Base-by-base conservation (phyloP, 1,284 basidiomycete genomes). In the Caloboletus inedulis region DNA sequence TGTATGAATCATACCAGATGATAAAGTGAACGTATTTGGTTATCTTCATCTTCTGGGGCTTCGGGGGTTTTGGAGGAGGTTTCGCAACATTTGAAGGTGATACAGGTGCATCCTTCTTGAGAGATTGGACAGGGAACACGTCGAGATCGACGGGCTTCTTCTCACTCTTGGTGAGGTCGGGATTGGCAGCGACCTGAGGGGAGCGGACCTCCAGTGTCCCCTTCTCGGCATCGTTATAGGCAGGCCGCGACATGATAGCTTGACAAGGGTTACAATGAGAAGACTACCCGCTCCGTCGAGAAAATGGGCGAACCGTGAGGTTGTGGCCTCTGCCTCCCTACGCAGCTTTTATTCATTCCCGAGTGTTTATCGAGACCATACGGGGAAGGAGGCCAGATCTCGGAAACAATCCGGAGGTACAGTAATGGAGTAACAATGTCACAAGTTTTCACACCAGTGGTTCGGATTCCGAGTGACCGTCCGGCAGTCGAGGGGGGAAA, bases 1-100 rank as follows among this genome's bases (percentile, higher is more conserved):
- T 75, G 69, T 84, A 87, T 0, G 78, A 83, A 59, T 88, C 85
- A 69, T 83, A 88, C 83, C 85, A 87, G 27, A 87, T 65, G 39
- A 70, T 73, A 72, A 77, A 82, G 47, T 75, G 65, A 36, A 84
- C 77, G 74, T 81, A 84, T 54, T 75, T 77, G 2, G 83, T 79
- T 25, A 76, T 76, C 64, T 80, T 73, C 60, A 72, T 68, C 68
- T 75, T 76, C 45, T 55, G 7, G 19, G 62, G 56, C 49, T 71
- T 70, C 18, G 69, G 62, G 6, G 66, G 61, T 16, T 52, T 35
- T 2, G 62, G 60, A n/a, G 61, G 53, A 1, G 58, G 60, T 41
- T 61, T 70, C 3, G 55, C 63, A 4, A 55, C 55, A 25, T 61
- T 69, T 19, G 67, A 57, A 36, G 57, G 53, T 3, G 50, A 50